phyloP scores from a whole-genome alignment of 495 filamentous ascomycete genomes.

The Penicillium odoratum region DNA sequence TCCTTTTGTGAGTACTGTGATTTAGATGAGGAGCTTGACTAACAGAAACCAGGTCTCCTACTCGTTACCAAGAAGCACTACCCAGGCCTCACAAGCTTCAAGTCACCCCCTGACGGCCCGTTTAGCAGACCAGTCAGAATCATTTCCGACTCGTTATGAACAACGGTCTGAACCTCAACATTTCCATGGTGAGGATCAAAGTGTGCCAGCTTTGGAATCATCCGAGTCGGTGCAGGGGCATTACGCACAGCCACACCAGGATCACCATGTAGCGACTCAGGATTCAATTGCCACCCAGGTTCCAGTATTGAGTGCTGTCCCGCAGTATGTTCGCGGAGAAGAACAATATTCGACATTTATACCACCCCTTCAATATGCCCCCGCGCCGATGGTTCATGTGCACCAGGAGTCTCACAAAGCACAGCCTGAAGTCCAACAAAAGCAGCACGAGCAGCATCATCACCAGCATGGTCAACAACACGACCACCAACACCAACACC shows the following conservation, averaged over 20 bases:
- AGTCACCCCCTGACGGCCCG: background rate
- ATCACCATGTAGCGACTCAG: background rate
- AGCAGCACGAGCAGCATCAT: background rate
- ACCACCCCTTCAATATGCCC: conserved; percentile 18
- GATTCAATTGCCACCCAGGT: background rate
- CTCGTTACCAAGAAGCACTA: background rate
- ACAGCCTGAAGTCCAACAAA: conserved; percentile 6
- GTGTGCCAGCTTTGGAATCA: conserved; percentile 9
- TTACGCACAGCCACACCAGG: conserved; percentile 5
- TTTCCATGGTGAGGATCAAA: conserved; percentile 5
- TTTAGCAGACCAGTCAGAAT: background rate
- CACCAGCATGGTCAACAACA: background rate
- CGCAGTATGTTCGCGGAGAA: conserved; percentile 48
- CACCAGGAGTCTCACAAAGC: conserved; percentile 13
- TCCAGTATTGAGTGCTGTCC: conserved; percentile 40
- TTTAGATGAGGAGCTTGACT: conserved; percentile 3
- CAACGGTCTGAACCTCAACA: conserved; percentile 12
- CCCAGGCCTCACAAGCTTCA: background rate
- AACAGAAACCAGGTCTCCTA: conserved; percentile 21
- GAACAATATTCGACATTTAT: conserved; percentile 42
- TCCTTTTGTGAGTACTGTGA: conserved; percentile 25
- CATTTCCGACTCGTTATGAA: background rate
- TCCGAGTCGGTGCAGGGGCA: background rate
- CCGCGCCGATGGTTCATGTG: conserved; percentile 12
- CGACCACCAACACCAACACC: background rate